Conservation (phyloP, 2,329 filamentous ascomycete species). For the Macrophomina phaseolina region DNA sequence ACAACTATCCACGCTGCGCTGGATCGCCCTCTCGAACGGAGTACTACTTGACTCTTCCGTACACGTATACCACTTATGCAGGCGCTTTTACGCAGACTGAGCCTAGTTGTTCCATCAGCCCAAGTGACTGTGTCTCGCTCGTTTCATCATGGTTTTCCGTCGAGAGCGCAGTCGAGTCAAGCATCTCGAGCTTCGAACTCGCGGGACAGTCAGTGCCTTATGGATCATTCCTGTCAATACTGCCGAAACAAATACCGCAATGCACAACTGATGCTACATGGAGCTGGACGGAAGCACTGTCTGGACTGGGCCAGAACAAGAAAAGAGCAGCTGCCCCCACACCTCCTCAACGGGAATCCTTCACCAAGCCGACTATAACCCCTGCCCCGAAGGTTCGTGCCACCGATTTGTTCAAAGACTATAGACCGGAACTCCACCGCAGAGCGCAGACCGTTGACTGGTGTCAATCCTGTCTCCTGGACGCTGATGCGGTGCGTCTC, state of each 20-base stretch:
- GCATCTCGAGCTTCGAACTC: background rate
- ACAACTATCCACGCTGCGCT: constrained; percentile 7
- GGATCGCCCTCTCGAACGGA: background rate
- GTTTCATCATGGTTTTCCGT: constrained; percentile 7
- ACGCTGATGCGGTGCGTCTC: background rate
- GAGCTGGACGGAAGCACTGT: background rate
- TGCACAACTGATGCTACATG: constrained; percentile 1
- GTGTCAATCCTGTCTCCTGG: background rate
- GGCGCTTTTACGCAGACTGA: background rate
- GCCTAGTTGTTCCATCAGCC: background rate
- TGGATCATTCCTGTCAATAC: background rate
- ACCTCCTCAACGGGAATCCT: too few species aligned
- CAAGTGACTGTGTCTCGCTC: constrained; percentile 2
- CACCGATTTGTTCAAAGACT: background rate
- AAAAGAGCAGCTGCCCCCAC: background rate
- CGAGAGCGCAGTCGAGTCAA: background rate
- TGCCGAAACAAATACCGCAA: background rate
- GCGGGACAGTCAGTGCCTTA: background rate
- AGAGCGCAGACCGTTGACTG: background rate
- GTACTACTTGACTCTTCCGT: background rate
- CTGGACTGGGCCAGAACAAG: background rate
- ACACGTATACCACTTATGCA: constrained; percentile 5
- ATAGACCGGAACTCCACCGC: background rate
- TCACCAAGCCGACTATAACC: background rate
- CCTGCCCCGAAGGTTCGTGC: background rate